phyloP scores from a whole-genome alignment of 2,329 filamentous ascomycete genomes.

The Coniochaeta pulveracea region DNA sequence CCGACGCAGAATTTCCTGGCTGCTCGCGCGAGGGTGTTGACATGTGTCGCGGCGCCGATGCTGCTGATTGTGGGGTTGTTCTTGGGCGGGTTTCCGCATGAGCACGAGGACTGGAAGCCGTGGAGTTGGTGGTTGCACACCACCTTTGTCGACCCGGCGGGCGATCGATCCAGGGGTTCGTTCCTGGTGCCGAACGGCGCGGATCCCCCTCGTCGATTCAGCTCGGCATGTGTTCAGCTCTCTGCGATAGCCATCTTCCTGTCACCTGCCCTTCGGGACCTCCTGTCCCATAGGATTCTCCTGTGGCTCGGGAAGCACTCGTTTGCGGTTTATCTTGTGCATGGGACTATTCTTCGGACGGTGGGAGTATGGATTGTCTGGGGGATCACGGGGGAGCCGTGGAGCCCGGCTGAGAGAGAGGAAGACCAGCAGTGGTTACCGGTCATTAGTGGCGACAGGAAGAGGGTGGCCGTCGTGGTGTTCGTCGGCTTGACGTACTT shows the following conservation, averaged over 20 bases:
- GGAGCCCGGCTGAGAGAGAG: constrained; percentile 13
- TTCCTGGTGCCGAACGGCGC: constrained; percentile 31
- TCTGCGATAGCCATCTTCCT: constrained; percentile 38
- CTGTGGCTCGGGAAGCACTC: constrained; percentile 43
- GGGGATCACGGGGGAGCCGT: constrained; percentile 26
- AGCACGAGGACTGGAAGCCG: constrained; percentile 33
- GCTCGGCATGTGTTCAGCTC: constrained; percentile 34
- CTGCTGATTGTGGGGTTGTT: constrained; percentile 31
- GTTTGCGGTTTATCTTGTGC: constrained; percentile 42
- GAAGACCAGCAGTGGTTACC: constrained; percentile 29
- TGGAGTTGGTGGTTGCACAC: constrained; percentile 27
- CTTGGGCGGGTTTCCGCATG: constrained; percentile 36
- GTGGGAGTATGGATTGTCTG: constrained; percentile 40
- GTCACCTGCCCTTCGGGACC: constrained; percentile 32
- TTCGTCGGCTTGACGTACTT: constrained; percentile 35
- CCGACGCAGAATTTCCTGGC: constrained; percentile 31
- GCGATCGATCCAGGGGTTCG: constrained; percentile 25
- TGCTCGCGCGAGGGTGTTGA: constrained; percentile 24
- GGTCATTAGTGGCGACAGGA: constrained; percentile 23
- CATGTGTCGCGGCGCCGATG: constrained; percentile 16
- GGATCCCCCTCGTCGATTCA: constrained; percentile 26
- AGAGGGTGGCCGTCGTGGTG: constrained; percentile 28
- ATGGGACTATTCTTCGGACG: constrained; percentile 39
- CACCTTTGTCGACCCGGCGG: constrained; percentile 21
- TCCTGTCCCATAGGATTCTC: constrained; percentile 35